Evolutionary conservation across 192 early-diverging fungal species (phyloP).

Genomic region (Gigaspora rosea): DNA sequence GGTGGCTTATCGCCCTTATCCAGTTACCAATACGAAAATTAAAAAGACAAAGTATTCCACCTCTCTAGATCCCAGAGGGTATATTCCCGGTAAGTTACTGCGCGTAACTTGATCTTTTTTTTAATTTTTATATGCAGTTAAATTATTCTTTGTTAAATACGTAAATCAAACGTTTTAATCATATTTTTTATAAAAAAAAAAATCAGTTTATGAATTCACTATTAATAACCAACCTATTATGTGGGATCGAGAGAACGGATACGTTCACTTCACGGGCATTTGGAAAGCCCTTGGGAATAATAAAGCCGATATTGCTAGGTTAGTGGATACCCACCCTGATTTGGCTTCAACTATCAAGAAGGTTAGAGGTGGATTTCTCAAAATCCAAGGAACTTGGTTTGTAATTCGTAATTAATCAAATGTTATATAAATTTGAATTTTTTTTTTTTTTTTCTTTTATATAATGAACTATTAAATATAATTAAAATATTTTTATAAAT

Average conservation of each 20-base stretch:
- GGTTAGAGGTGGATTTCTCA: conserved; percentile 60
- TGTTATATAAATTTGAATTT: background rate
- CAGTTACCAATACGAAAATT: conserved; percentile 39
- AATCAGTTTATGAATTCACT: conserved; percentile 59
- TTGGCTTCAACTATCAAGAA: conserved; percentile 54
- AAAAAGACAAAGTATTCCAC: conserved; percentile 62
- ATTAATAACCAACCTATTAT: conserved; percentile 61
- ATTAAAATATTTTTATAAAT: background rate
- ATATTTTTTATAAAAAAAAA: background rate
- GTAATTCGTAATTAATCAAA: no score
- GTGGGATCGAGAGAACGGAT: conserved; percentile 65
- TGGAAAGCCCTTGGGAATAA: conserved; percentile 63
- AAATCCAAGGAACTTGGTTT: conserved; percentile 66
- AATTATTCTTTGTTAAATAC: background rate
- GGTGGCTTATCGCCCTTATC: conserved; percentile 11
- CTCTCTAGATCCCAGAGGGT: conserved; percentile 60
- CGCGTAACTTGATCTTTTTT: background rate
- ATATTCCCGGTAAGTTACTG: conserved; percentile 56
- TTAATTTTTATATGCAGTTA: no score
- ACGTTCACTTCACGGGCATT: conserved; percentile 63
- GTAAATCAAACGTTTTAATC: background rate
- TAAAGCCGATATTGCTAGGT: conserved; percentile 62
- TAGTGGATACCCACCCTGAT: conserved; percentile 61
- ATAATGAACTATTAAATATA: background rate
- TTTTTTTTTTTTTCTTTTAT: background rate